Base-by-base conservation (phyloP, 306 rosid species). In the Sesbania bispinosa region DNA sequence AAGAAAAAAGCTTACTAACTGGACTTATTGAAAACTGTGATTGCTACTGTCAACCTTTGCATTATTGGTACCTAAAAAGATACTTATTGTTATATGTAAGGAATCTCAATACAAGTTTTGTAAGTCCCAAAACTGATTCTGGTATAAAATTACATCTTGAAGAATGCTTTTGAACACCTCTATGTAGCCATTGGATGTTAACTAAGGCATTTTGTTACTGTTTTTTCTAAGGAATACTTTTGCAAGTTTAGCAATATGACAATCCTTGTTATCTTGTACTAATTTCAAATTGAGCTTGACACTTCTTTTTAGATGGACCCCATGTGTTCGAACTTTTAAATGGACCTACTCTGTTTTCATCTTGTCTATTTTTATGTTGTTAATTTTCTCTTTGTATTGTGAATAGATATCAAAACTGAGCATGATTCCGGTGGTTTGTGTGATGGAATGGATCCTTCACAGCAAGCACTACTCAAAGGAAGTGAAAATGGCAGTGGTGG, bases 401-500 rank as follows among this genome's bases (percentile, higher is more conserved):
- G 16, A 4, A 15, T 88, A 93, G 98, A 93, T 93, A 71, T 90
- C 98, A 41, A 93, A 92, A 80, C 80, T 92, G 35, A 92, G 98
- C 90, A 92, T 92, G 98, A 92, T 92, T 85, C 96, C 98, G 0
- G 98, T 92, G 85, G 98, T 92, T 24, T 92, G 98, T 75, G 86
- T 89, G 61, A 85, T 92, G 96, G 98, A 92, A 76, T 92, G 96
- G 98, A 86, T 92, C 77, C 77, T 92, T 82, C 94, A 92, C 81
- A 82, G 29, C 80, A 89, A 92, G 75, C 83, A 81, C 68, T 92
- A 89, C 73, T 80, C 96, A 9, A 89, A 59, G 84, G 96, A 92
- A 81, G 98, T 92, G 13, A 92, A 92, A 79, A 57, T 53, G 21
- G 51, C 96, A 21, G 98, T 92, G 48, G 30, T 88, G 45, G 96